Conservation (phyloP, 2,329 filamentous ascomycete species). For the Alternaria ethzedia region DNA sequence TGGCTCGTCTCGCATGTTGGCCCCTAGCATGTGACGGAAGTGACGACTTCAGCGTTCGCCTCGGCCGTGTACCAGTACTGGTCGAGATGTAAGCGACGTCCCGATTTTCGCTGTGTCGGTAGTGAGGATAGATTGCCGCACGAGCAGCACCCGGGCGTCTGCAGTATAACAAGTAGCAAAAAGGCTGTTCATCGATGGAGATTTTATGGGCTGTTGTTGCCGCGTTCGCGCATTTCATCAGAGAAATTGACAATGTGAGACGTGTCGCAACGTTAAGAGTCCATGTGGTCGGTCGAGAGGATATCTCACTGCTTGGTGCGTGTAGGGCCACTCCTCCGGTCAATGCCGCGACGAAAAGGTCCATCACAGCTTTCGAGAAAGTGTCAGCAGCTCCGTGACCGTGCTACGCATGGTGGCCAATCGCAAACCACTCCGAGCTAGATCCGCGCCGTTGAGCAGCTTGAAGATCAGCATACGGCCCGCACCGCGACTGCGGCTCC, state of each 20-base stretch:
- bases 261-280: not conserved
- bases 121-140: not conserved
- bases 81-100: not conserved
- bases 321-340: not conserved
- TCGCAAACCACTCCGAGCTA: not conserved
- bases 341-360: not conserved
- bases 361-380: not conserved
- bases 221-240: not conserved
- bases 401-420: not conserved
- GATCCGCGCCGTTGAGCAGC: not conserved
- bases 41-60: no score
- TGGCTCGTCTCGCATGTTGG: no score
- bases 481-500: not conserved
- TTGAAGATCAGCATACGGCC: not conserved
- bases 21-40: no score
- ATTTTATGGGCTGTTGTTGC: not conserved
- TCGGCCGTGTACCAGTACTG: not conserved
- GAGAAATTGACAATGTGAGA: not conserved
- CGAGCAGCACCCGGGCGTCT: not conserved
- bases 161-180: not conserved
- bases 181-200: not conserved
- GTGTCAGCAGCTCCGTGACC: not conserved
- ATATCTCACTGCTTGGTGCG: not conserved
- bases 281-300: not conserved
- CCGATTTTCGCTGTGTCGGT: not conserved